Conservation (phyloP, 345 rosid genomes). For the Pugionium dolabratum region DNA sequence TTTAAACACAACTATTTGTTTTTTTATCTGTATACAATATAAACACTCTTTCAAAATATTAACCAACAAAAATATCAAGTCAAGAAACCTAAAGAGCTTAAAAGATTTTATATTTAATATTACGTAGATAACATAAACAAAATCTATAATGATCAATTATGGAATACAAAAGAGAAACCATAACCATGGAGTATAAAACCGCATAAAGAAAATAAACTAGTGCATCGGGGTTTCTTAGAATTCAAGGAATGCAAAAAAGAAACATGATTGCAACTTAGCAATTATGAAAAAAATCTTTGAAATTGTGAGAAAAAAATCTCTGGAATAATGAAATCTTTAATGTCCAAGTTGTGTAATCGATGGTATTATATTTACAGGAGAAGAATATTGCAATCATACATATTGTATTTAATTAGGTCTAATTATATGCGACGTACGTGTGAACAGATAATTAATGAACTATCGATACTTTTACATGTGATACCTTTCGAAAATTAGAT, state of each 20-base stretch:
- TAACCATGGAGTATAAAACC: constrained; percentile 12
- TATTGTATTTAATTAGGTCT: constrained; percentile 14
- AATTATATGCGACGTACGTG: constrained; percentile 33
- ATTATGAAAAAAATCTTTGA: constrained; percentile 28
- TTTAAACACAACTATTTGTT: neutral
- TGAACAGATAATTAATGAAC: constrained; percentile 28
- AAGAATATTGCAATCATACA: constrained; percentile 23
- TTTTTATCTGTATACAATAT: neutral
- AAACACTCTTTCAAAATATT: neutral
- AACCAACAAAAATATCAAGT: constrained; percentile 5
- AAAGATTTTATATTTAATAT: too few relatives aligned
- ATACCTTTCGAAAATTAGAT: constrained; percentile 9
- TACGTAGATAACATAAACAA: neutral
- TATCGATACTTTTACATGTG: constrained; percentile 28
- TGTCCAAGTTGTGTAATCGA: constrained; percentile 27
- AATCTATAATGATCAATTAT: constrained; percentile 7
- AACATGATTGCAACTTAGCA: constrained; percentile 32
- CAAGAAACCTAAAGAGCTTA: neutral
- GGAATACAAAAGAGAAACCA: constrained; percentile 5
- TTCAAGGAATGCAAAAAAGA: constrained; percentile 36
- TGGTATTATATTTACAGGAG: constrained; percentile 29
- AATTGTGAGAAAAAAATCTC: constrained; percentile 11
- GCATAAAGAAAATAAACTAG: constrained; percentile 25
- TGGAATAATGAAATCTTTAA: constrained; percentile 13
- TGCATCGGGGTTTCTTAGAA: constrained; percentile 39